Conservation (phyloP, 345 rosid species). For the Dimocarpus longan region DNA sequence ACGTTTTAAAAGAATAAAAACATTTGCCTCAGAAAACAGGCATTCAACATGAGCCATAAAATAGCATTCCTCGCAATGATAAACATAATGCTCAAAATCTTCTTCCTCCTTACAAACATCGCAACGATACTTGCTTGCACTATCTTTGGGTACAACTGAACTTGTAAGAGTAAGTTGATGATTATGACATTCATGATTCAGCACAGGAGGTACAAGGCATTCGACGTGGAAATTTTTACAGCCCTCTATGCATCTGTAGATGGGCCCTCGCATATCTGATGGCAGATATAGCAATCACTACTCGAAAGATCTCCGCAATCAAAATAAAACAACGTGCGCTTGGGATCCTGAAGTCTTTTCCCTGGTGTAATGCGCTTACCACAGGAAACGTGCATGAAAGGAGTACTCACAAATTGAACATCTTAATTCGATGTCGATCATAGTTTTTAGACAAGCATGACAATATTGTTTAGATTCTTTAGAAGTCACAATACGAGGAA, state of each 20-base stretch:
- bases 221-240: no score
- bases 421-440: not conserved
- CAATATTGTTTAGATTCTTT: not conserved
- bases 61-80: no score
- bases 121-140: not conserved
- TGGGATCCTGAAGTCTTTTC: not conserved
- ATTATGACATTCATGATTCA: no score
- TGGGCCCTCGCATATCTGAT: not conserved
- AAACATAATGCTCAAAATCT: no score
- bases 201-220: no score
- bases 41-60: no score
- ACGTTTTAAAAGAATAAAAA: no score
- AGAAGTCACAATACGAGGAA: no score
- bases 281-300: not conserved
- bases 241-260: no score
- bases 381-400: conserved; percentile 12
- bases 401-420: not conserved
- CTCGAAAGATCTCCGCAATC: not conserved
- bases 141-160: not conserved
- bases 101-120: no score
- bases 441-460: not conserved
- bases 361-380: not conserved
- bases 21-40: no score
- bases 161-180: no score
- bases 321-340: not conserved